phyloP scores from a whole-genome alignment of 768 basidiomycete species.

The Tricholoma flavovirens region DNA sequence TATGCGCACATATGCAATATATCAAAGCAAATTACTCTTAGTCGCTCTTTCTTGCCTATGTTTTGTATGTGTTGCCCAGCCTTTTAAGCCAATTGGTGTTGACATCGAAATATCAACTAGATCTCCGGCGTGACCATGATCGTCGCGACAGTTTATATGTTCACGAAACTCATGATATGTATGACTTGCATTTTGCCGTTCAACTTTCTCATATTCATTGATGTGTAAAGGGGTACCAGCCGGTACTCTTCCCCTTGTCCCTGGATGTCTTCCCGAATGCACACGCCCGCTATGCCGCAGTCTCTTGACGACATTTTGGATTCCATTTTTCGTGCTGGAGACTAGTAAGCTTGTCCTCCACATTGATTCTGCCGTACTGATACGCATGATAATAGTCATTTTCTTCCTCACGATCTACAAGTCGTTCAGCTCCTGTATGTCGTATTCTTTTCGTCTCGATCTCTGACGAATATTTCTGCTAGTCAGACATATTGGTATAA shows the following conservation, averaged over 20 bases:
- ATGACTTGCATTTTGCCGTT: not conserved
- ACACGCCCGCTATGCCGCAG: not conserved
- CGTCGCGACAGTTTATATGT: not conserved
- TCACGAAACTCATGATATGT: not conserved
- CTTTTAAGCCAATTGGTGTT: not conserved
- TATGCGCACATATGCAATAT: conserved; percentile 23
- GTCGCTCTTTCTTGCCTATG: conserved; percentile 10
- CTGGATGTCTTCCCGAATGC: conserved; percentile 2
- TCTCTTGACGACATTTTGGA: not conserved
- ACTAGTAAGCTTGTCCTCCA: not conserved
- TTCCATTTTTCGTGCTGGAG: not conserved
- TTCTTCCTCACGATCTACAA: conserved; percentile 5
- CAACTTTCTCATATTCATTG: not conserved
- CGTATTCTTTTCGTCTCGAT: not conserved
- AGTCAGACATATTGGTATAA: not conserved
- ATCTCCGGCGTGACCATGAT: not conserved
- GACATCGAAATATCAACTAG: not conserved
- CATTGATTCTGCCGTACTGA: not conserved
- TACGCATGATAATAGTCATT: not conserved
- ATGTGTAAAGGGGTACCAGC: not conserved
- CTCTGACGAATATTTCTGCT: conserved; percentile 7
- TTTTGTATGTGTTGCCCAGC: conserved; percentile 10
- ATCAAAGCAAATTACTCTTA: conserved; percentile 16
- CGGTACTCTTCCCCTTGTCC: conserved; percentile 3
- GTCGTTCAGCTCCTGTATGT: not conserved